phyloP scores from a whole-genome alignment of 73 alveolate genomes.

The Halteria grandinella region DNA sequence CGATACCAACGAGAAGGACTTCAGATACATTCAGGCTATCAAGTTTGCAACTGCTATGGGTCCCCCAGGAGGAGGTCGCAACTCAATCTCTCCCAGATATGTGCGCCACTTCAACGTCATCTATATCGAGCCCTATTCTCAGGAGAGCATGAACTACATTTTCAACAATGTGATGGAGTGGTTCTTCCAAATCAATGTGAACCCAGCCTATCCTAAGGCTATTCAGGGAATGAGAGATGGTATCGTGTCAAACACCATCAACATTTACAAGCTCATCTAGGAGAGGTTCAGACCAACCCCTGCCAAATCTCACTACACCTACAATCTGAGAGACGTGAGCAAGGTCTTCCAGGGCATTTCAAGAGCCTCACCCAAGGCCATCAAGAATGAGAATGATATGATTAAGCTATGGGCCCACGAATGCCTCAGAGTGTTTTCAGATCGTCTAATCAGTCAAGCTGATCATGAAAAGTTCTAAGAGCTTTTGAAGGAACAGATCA shows the following conservation, averaged over 20 bases:
- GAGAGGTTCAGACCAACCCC: slow-evolving; percentile 96
- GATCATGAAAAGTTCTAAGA: slow-evolving; percentile 94
- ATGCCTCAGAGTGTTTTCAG: slow-evolving; percentile 98
- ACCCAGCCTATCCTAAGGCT: slow-evolving; percentile 77
- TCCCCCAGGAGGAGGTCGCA: slow-evolving; percentile 99
- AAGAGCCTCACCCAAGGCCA: slow-evolving; percentile 80
- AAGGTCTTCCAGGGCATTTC: slow-evolving; percentile 98
- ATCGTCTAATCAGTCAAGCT: slow-evolving; percentile 95
- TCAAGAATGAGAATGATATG: slow-evolving; percentile 87
- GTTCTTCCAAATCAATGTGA: slow-evolving; percentile 84
- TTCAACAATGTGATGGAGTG: slow-evolving; percentile 93
- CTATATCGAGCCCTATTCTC: slow-evolving; percentile 93
- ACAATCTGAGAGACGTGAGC: slow-evolving; percentile 98
- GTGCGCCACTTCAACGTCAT: slow-evolving; percentile 92
- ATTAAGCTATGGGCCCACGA: slow-evolving; percentile 99
- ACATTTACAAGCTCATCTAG: slow-evolving; percentile 52
- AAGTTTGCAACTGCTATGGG: slow-evolving; percentile 99
- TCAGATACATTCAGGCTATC: slow-evolving; percentile 86
- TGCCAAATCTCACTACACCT: slow-evolving; percentile 99
- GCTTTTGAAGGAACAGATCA: slow-evolving; percentile 86
- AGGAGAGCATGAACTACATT: slow-evolving; percentile 90
- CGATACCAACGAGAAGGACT: slow-evolving; percentile 92
- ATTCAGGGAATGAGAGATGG: slow-evolving; percentile 61
- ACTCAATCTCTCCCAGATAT: slow-evolving; percentile 85
- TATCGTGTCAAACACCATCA: slow-evolving; percentile 54